Evolutionary conservation across 148 eudicot species (phyloP).

Genomic region (Vaccinium darrowii): DNA sequence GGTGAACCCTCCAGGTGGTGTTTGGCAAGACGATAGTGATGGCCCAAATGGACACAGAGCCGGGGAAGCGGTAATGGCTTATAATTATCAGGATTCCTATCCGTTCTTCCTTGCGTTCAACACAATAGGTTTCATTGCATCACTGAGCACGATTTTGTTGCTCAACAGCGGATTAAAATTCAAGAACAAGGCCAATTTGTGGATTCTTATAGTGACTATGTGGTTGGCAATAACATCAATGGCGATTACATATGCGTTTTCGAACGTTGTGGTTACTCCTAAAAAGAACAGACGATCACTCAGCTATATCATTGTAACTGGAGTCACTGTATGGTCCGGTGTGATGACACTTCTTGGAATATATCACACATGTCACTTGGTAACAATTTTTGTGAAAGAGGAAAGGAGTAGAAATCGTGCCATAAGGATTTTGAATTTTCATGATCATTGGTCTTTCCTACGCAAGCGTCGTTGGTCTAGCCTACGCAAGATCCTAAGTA

Average conservation of each 20-base stretch:
- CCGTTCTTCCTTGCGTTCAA: not conserved
- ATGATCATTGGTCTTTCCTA: too few species aligned
- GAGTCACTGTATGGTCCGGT: not conserved
- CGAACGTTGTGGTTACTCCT: not conserved
- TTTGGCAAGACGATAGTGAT: conserved; percentile 30
- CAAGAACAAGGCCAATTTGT: not conserved
- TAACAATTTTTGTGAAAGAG: not conserved
- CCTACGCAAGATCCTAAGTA: too few species aligned
- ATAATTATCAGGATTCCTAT: not conserved
- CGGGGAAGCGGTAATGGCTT: conserved; percentile 18
- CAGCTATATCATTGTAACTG: not conserved
- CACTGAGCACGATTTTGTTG: conserved; percentile 9
- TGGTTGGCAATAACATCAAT: conserved; percentile 9
- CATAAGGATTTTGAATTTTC: too few species aligned
- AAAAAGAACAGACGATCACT: not conserved
- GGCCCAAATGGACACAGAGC: not conserved
- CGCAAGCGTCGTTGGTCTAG: too few species aligned
- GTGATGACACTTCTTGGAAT: not conserved
- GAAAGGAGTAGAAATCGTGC: too few species aligned
- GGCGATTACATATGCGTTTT: not conserved
- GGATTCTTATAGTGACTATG: not conserved
- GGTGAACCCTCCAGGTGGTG: conserved; percentile 32
- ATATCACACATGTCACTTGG: not conserved
- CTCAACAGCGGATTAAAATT: conserved; percentile 9
- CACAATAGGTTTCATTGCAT: conserved; percentile 19